phyloP scores from a whole-genome alignment of 2,329 filamentous ascomycete species.

The Dactylonectria estremocensis region DNA sequence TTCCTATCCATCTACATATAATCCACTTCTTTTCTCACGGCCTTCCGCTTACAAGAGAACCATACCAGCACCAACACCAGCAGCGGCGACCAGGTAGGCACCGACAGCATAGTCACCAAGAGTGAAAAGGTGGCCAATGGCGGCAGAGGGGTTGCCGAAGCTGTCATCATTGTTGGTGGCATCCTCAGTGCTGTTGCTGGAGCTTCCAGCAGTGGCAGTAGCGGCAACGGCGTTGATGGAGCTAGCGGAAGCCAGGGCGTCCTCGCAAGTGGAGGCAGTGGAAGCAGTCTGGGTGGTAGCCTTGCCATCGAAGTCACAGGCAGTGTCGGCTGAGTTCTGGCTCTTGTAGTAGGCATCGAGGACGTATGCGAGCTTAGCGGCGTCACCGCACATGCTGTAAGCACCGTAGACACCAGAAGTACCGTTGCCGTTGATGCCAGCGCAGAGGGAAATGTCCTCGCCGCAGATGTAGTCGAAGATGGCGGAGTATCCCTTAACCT shows the following conservation, averaged over 20 bases:
- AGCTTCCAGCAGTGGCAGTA: conserved; percentile 59
- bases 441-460: conserved; percentile 68
- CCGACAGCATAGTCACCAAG: conserved; percentile 65
- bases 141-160: conserved; percentile 56
- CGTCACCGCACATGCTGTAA: conserved; percentile 82
- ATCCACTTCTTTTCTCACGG: conserved; percentile 23
- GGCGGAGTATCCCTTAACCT: conserved; percentile 71
- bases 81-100: conserved; percentile 67
- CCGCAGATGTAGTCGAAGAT: conserved; percentile 86
- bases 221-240: conserved; percentile 64
- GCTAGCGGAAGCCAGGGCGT: conserved; percentile 75
- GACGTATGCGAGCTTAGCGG: conserved; percentile 80
- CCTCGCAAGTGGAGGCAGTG: conserved; percentile 68
- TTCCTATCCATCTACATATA: conserved; percentile 22
- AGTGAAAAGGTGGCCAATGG: conserved; percentile 58
- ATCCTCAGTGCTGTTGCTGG: conserved; percentile 46
- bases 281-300: conserved; percentile 69
- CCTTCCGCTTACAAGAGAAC: conserved; percentile 63
- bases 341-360: conserved; percentile 80
- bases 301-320: conserved; percentile 81
- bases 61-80: conserved; percentile 68
- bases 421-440: conserved; percentile 78
- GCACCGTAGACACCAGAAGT: conserved; percentile 80
- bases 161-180: conserved; percentile 47
- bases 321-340: conserved; percentile 67